Conservation (phyloP, 306 rosid genomes). For the Lablab purpureus region DNA sequence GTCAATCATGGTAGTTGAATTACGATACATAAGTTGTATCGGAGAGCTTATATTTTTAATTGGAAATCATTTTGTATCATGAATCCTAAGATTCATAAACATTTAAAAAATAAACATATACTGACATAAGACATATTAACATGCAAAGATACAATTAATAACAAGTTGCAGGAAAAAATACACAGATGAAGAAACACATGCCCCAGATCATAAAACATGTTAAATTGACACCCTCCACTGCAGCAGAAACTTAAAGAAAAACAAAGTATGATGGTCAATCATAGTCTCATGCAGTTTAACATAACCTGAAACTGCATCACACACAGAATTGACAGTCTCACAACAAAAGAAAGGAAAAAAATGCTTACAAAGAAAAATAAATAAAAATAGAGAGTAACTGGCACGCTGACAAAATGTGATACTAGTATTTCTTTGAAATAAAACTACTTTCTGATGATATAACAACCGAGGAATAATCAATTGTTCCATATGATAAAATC, state of each 20-base stretch:
- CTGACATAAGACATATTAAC: too few species aligned
- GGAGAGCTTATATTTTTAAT: too few species aligned
- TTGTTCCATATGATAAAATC: not conserved
- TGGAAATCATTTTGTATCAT: too few species aligned
- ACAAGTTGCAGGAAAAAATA: too few species aligned
- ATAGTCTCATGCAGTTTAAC: conserved; percentile 55
- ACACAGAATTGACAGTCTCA: conserved; percentile 51
- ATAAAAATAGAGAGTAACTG: conserved; percentile 36
- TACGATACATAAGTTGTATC: too few species aligned
- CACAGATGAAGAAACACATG: too few species aligned
- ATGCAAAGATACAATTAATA: too few species aligned
- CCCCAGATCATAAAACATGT: conserved; percentile 64
- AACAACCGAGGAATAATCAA: not conserved
- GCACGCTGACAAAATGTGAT: conserved; percentile 23
- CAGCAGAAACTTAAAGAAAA: conserved; percentile 39
- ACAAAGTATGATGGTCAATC: conserved; percentile 36
- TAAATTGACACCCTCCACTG: conserved; percentile 48
- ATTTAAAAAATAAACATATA: too few species aligned
- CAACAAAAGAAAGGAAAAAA: conserved; percentile 37
- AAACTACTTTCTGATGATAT: not conserved
- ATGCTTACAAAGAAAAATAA: conserved; percentile 55
- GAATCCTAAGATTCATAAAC: too few species aligned
- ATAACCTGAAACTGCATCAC: conserved; percentile 42
- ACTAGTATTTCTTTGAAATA: not conserved
- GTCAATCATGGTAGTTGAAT: too few species aligned